Base-by-base conservation (phyloP, 495 filamentous ascomycete species). In the Jackrogersella multiformis region DNA sequence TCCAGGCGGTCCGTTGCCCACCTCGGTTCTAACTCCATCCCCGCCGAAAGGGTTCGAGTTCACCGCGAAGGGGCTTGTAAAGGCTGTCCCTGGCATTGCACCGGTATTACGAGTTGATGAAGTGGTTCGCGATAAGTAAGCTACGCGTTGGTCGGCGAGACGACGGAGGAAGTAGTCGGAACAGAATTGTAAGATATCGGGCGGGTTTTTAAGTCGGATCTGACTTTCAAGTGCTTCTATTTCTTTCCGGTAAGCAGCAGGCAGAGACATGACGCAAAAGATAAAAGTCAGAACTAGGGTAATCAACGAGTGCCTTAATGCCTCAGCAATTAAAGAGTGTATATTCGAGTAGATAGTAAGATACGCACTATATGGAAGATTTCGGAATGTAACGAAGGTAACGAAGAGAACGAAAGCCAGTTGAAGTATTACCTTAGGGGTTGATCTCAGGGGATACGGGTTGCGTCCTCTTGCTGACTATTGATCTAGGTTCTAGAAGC, bases 121-220 rank as follows among this genome's bases (percentile, higher is more conserved):
- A 48, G 67, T 32, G 64, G 63, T 52, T 61, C 61, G 68, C 34
- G 55, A 61, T 24, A 85, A 76, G 73, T 84, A 84, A 49, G 86
- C 77, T 56, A 77, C 75, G 54, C 88, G 85, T 74, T 90, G 81
- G 62, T 81, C 77, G 70, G 87, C 85, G 49, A 90, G 84, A 59
- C 87, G 86, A 64, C 80, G 80, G 49, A 77, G 77, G 78, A 89
- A 90, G 77, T 82, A 85, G 75, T 89, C 87, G 76, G 87, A 82
- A 71, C 88, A 89, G 78, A 88, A 89, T 71, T 89, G 88, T 66
- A 89, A 81, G 74, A 87, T 76, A 78, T 90, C 88, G 62, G 76
- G 42, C 8, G 86, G 86, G 44, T 83, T 76, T 15, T 79, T 58
- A 61, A 81, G 81, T 39, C 77, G 73, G 62, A 90, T 72, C 68